Evolutionary conservation across 2,329 filamentous ascomycete genomes (phyloP).

Genomic region (Neoscytalidium dimidiatum): DNA sequence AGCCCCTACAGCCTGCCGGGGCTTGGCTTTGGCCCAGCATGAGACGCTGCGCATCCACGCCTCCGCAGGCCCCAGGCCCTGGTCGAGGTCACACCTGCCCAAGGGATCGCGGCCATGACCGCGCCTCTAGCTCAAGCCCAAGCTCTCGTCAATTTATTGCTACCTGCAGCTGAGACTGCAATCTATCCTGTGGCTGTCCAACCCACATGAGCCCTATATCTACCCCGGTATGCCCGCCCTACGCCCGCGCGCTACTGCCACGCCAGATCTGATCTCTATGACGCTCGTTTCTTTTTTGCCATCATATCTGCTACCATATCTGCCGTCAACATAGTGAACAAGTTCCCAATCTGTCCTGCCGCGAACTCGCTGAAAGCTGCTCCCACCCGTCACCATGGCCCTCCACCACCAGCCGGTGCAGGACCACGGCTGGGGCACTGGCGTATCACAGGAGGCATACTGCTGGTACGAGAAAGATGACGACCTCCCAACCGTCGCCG

Average conservation of each 20-base stretch:
- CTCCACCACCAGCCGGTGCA: neutral
- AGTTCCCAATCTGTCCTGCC: neutral
- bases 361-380: neutral
- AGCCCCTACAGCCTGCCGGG: neutral
- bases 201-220: neutral
- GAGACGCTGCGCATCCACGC: neutral
- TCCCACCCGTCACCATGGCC: slow-evolving; percentile 1
- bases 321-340: neutral
- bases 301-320: neutral
- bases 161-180: neutral
- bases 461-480: slow-evolving; percentile 11
- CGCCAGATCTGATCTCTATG: neutral
- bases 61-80: neutral
- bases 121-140: neutral
- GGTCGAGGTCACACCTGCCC: neutral
- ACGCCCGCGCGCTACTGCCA: slow-evolving; percentile 1
- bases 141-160: too few species aligned
- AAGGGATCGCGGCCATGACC: neutral
- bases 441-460: slow-evolving; percentile 8
- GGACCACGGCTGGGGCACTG: slow-evolving; percentile 5
- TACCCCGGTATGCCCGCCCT: neutral
- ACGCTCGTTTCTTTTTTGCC: neutral
- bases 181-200: neutral
- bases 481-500: neutral
- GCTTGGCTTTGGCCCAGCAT: neutral